A percentile compares a stretch with the other conserved stretches of the same genome.
phyloP scores from a whole-genome alignment of 1,284 basidiomycete species.

The Ceratobasidium sp. region DNA sequence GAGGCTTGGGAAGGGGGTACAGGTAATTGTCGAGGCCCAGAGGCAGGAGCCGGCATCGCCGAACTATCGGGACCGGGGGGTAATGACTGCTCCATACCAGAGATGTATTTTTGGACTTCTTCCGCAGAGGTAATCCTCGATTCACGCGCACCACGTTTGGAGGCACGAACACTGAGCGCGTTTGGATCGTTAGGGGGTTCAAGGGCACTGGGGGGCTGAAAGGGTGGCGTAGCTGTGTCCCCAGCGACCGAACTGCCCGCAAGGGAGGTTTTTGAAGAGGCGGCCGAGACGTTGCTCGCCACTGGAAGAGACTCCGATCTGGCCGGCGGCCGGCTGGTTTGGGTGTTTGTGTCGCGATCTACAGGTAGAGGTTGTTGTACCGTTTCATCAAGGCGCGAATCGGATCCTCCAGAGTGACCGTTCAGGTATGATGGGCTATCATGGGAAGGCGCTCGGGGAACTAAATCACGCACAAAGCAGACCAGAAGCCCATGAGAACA shows the following conservation, averaged over 20 bases:
- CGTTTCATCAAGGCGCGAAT: not conserved
- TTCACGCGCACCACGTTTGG: slow-evolving; percentile 54
- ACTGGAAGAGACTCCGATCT: slow-evolving; percentile 16
- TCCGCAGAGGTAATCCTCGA: slow-evolving; percentile 73
- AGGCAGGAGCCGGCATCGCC: not conserved
- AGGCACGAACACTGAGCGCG: slow-evolving; percentile 1
- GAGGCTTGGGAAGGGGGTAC: not conserved
- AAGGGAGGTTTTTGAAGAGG: not conserved
- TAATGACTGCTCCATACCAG: slow-evolving; percentile 68
- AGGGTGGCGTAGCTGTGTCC: not conserved
- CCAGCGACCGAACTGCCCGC: slow-evolving; percentile 1
- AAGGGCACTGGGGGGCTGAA: slow-evolving; percentile 38
- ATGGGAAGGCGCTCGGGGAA: slow-evolving; percentile 12
- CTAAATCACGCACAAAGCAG: not conserved
- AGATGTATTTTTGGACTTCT: slow-evolving; percentile 72
- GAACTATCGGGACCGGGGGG: slow-evolving; percentile 54
- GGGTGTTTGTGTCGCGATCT: slow-evolving; percentile 7
- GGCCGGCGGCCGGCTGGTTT: slow-evolving; percentile 20
- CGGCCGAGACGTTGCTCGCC: not conserved
- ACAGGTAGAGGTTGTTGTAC: not conserved
- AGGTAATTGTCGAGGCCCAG: not conserved
- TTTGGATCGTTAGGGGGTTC: not conserved
- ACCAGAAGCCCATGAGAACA: not conserved
- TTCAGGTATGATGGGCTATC: not conserved
- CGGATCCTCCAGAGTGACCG: slow-evolving; percentile 12